A percentile compares a stretch with the other conserved stretches of the same genome.
phyloP scores from a whole-genome alignment of 2,329 filamentous ascomycete genomes.

The Fusarium scirpi region DNA sequence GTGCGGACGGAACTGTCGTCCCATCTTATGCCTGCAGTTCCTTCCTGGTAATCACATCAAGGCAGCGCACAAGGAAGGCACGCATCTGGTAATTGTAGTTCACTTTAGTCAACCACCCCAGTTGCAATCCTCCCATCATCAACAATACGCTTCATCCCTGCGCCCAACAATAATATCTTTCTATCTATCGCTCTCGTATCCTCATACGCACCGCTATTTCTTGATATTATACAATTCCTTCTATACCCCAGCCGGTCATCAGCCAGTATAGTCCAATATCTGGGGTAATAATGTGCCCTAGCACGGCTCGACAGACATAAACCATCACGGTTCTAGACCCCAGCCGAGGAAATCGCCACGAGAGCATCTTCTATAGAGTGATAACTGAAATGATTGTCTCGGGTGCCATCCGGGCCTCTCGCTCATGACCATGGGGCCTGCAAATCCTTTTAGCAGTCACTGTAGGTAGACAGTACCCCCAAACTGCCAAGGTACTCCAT shows the following conservation, averaged over 20 bases:
- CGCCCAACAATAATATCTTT: background rate
- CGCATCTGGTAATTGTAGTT: background rate
- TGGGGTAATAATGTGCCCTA: slow-evolving; percentile 16
- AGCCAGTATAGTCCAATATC: background rate
- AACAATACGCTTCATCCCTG: slow-evolving; percentile 15
- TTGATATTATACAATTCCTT: slow-evolving; percentile 2
- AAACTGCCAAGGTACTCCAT: background rate
- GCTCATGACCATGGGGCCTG: slow-evolving; percentile 27
- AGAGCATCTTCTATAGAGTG: slow-evolving; percentile 8
- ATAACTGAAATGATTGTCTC: slow-evolving; percentile 22
- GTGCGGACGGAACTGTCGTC: slow-evolving; percentile 15
- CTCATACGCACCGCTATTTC: background rate
- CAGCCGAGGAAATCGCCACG: slow-evolving; percentile 22
- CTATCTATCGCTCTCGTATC: background rate
- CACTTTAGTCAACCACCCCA: background rate
- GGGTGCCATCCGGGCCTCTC: slow-evolving; percentile 37
- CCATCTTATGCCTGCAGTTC: slow-evolving; percentile 14
- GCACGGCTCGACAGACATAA: slow-evolving; percentile 13
- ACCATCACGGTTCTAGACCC: slow-evolving; percentile 27
- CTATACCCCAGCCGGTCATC: background rate
- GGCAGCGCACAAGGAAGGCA: slow-evolving; percentile 2
- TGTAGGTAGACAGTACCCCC: background rate
- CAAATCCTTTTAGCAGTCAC: slow-evolving; percentile 9
- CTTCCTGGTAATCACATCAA: slow-evolving; percentile 9
- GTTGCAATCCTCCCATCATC: background rate